Conservation (phyloP, 2,329 filamentous ascomycete species). For the Apiospora sp. region DNA sequence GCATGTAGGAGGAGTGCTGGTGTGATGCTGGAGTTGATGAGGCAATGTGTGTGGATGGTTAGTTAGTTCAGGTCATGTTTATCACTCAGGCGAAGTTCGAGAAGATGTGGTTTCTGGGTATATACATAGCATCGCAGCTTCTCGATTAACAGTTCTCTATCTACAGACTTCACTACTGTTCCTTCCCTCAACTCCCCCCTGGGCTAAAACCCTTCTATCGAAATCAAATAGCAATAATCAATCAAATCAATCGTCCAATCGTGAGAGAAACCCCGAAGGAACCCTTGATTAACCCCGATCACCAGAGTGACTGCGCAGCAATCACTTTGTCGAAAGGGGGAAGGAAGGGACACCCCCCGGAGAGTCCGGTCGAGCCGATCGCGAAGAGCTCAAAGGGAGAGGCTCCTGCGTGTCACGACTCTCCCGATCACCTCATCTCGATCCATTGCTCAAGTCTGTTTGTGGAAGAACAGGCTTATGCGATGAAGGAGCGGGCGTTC, state of each 20-base stretch:
- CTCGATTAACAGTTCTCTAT: constrained; percentile 19
- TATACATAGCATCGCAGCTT: constrained; percentile 20
- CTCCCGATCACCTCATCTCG: not conserved
- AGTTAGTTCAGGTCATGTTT: not conserved
- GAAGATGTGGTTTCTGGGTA: not conserved
- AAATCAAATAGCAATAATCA: not conserved
- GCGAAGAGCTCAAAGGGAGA: not conserved
- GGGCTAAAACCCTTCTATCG: constrained; percentile 3
- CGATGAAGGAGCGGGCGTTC: constrained; percentile 16
- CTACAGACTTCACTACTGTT: constrained; percentile 10
- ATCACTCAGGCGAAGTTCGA: not conserved
- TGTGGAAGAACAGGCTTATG: not conserved
- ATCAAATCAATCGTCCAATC: constrained; percentile 1
- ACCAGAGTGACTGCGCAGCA: not conserved
- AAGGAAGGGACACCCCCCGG: not conserved
- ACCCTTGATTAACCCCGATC: not conserved
- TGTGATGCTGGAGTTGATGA: too few relatives aligned
- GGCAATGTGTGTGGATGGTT: not conserved
- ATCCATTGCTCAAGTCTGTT: not conserved
- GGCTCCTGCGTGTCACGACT: not conserved
- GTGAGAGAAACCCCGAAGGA: not conserved
- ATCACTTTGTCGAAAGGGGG: not conserved
- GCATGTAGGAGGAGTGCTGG: too few relatives aligned
- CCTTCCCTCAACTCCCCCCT: not conserved
- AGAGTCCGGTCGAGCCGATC: not conserved